Evolutionary conservation across 192 early-diverging fungal species (phyloP), one percentile per base, ranked within the genome.

Genomic region (Podila epigama): DNA sequence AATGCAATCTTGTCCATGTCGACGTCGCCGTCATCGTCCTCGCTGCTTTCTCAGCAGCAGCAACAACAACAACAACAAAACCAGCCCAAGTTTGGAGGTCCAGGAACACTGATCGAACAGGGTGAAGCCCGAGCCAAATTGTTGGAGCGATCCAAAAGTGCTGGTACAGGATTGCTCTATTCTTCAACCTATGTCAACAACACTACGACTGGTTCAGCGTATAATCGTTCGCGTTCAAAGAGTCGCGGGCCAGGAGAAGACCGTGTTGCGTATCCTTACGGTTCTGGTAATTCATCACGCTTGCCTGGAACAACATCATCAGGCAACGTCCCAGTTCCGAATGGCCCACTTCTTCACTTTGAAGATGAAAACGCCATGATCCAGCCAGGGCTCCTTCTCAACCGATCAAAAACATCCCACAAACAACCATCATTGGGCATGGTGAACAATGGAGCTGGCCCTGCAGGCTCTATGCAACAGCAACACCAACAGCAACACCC

Each of bases 311-410:
- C 58, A 4, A 16, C 59, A 51, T 56, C 31, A 51, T 59, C 32
- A 12, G 18, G 39, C 44, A 28, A 15, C 52, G 7, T 57, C 54
- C n/a, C 60, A 1, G 18, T 53, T 37, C 66, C 73, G 18, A 64
- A 68, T 20, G 73, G 73, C 2, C 73, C 73, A 10, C 55, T 77
- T 6, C 32, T 77, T 2, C 61, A 77, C 4, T 77, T 77, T 44
- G 66, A 48, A 11, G 55, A 68, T 42, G 41, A 55, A 18, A 48
- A 77, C 53, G 73, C 66, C n/a, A 68, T 68, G 73, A 77, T 77
- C 33, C 60, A 77, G 34, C 73, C 73, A 20, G 73, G 73, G 3
- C 13, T 77, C 32, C 35, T 77, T n/a, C 73, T 68, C 25, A 58
- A 67, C 29, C 48, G 73, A 48, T 60, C 66, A 15, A 56, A 42